Evolutionary conservation across 805 yeast species (phyloP), one percentile per base, ranked within the genome.

Genomic region (Saccharomycopsis oosterbeekiorum): DNA sequence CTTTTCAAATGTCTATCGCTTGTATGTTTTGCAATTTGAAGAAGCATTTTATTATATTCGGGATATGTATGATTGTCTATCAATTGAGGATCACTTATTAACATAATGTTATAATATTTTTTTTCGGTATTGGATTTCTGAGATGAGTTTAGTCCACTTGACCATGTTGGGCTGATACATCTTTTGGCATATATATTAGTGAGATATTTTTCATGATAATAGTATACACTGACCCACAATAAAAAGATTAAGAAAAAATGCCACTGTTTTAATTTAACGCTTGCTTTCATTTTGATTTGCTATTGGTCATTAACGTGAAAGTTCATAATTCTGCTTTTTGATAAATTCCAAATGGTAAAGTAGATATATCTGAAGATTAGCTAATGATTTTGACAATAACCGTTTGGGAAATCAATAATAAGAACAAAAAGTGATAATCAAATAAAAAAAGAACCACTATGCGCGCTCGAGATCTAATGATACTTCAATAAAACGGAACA

Each of bases 21-120:
- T 42, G 90, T 70, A 61, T 76, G 73, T 64, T 80, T 77, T 0
- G 94, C 81, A 19, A 89, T 66, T 66, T 74, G 77, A 69, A 80
- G 79, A 26, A 81, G 70, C 1, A 76, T 21, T 51, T 73, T 64
- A 21, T 85, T 82, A 66, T 90, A 75, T 2, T 82, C 84, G 0
- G 96, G 96, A 70, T 94, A 94, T 0, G 98, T 88, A 71, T 88
- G 82, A 29, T 79, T 86, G 69, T 94, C 99, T 68, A 94, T 85
- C 53, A 94, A 78, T 71, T 94, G 99, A 0, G 99, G 99, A 70
- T 94, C 99, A 0, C 97, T 98, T 34, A 89, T 78, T 14, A 94
- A 65, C 0, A 81, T 81, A 39, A 88, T 76, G 61, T 82, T 72
- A 67, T 81, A 83, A 1, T 21, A 26, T 21, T 39, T 17, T 4